Evolutionary conservation across 306 rosid genomes (phyloP).

Genomic region (Cyclanthera cordifolia): DNA sequence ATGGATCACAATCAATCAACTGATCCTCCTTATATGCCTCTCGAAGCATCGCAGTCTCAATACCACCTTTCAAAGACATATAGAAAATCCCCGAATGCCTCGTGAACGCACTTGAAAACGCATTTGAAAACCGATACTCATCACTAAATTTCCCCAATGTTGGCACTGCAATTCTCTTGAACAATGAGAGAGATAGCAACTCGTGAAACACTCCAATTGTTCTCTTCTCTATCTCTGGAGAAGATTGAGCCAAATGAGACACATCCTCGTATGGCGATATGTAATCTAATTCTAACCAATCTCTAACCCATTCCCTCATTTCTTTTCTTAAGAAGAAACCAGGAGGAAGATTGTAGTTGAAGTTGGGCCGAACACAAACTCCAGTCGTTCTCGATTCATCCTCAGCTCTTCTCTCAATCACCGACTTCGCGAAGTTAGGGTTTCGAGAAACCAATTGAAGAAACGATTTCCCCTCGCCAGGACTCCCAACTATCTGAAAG

Average conservation of each 20-base stretch:
- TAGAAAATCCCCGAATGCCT: slow-evolving; percentile 81
- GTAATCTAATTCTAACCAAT: slow-evolving; percentile 77
- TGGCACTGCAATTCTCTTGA: slow-evolving; percentile 70
- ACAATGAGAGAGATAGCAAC: slow-evolving; percentile 50
- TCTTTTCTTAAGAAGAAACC: slow-evolving; percentile 69
- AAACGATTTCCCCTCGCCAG: slow-evolving; percentile 59
- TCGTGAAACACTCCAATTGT: slow-evolving; percentile 42
- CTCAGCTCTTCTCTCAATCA: slow-evolving; percentile 61
- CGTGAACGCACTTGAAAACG: slow-evolving; percentile 50
- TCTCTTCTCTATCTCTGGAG: slow-evolving; percentile 62
- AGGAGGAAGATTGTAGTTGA: slow-evolving; percentile 44
- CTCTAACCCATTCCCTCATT: slow-evolving; percentile 92
- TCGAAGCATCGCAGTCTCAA: slow-evolving; percentile 63
- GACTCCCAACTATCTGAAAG: slow-evolving; percentile 53
- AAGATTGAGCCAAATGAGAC: slow-evolving; percentile 47
- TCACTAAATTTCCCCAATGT: slow-evolving; percentile 64
- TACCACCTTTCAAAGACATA: slow-evolving; percentile 78
- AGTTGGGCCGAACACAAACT: slow-evolving; percentile 65
- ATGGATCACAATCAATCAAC: slow-evolving; percentile 60
- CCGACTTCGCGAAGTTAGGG: slow-evolving; percentile 59
- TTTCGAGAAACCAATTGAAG: slow-evolving; percentile 64
- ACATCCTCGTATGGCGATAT: slow-evolving; percentile 62
- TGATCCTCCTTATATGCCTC: slow-evolving; percentile 51
- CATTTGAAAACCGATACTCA: slow-evolving; percentile 73
- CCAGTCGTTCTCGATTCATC: slow-evolving; percentile 48